Conservation (phyloP, 495 filamentous ascomycete genomes). For the Aspergillus indologenus region DNA sequence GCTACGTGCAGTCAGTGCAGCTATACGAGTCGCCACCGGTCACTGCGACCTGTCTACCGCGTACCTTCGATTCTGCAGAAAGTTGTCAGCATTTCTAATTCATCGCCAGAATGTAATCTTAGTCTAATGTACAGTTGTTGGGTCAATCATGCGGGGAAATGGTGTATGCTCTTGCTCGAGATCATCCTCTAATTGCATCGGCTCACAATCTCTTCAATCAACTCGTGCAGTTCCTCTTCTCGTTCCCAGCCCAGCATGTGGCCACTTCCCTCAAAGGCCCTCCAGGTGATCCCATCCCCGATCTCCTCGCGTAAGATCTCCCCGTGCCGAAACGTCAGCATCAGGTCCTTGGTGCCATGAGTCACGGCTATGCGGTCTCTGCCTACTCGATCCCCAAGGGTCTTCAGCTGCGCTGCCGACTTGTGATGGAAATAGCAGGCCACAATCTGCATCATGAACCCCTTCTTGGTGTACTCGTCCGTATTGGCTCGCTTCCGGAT, state of each 20-base stretch:
- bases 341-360: constrained; percentile 69
- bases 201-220: constrained; percentile 53
- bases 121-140: background rate
- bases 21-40: background rate
- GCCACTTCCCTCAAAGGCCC: constrained; percentile 61
- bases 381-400: constrained; percentile 63
- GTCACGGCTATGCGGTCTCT: constrained; percentile 68
- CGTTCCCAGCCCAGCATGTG: constrained; percentile 68
- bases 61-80: background rate
- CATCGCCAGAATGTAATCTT: background rate
- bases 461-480: constrained; percentile 54
- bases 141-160: background rate
- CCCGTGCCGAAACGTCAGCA: constrained; percentile 69
- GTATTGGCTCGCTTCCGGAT: constrained; percentile 59
- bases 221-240: constrained; percentile 54
- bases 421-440: constrained; percentile 81
- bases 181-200: constrained; percentile 16
- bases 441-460: constrained; percentile 73
- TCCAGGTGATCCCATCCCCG: constrained; percentile 47
- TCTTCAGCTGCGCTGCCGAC: constrained; percentile 55
- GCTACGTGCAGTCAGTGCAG: background rate
- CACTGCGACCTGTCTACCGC: background rate
- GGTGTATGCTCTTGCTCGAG: background rate
- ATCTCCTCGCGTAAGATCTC: constrained; percentile 52
- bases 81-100: background rate